Base-by-base conservation (phyloP, 2,329 filamentous ascomycete species). In the Ceratocystis diversiconidia region DNA sequence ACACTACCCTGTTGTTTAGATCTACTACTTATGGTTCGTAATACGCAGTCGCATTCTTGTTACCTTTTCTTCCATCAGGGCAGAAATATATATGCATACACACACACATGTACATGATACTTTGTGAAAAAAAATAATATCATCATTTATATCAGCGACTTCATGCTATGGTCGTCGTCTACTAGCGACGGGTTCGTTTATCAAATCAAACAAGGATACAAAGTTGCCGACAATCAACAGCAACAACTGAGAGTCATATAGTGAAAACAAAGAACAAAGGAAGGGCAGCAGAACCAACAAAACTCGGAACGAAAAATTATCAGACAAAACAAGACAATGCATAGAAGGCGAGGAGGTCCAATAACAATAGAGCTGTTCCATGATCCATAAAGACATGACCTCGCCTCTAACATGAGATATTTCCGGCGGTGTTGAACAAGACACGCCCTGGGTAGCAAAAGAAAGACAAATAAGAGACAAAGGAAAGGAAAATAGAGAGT, bases 191-290 rank as follows among this genome's bases (percentile, higher is more conserved):
- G 28, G 28, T 32, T 59, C 52, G n/a, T 30, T n/a, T 59, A 32
- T 59, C 28, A 30, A 32, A 55, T 48, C 41, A 57, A 41, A 57
- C 44, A 55, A 52, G 28, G 17, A 50, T 41, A 61, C 19, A 64
- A 43, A 64, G 32, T 59, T 59, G 52, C 52, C 12, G 10, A 2
- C 25, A 50, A n/a, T 32, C 25, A 60, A 63, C 44, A 57, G 57
- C 46, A 64, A 67, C 46, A 64, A 67, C 46, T 46, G 50, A 60
- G 55, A 55, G n/a, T 48, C 50, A 52, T 67, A 64, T 65, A 67
- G 25, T 61, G 55, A 64, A 64, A 65, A 36, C 59, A 66, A 64
- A 61, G 59, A 68, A 41, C 57, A n/a, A 65, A 65, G 43, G 25
- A 63, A 41, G 8, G 57, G 1, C 28, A 63, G 12, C 19, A 60